A percentile compares a stretch with the other conserved stretches of the same genome.
These are phyloP conservation scores for Chlamydomonas incerta DNA, from an alignment of 139 green algal species.

Conservation along the genomic window DNA sequence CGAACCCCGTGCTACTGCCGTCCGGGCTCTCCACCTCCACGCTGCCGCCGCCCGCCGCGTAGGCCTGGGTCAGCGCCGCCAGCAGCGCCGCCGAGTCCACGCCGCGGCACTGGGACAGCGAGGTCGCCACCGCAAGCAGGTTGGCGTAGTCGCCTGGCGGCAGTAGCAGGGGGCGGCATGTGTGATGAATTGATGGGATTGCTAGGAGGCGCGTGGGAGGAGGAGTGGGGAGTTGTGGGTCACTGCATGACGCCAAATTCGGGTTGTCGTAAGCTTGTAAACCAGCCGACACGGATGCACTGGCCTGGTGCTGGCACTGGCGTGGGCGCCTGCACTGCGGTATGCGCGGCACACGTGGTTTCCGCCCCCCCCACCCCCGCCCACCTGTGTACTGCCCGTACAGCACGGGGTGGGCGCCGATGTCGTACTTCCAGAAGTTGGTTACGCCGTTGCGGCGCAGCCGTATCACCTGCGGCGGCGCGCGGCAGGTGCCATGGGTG, in stretches of 20 bases:
- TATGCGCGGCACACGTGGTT: too few species aligned
- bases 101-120: neutral
- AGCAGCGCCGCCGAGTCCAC: neutral
- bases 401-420: neutral
- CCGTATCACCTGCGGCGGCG: conserved; percentile 4
- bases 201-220: too few species aligned
- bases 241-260: too few species aligned
- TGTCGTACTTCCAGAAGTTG: conserved; percentile 49
- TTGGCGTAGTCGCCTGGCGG: conserved; percentile 31
- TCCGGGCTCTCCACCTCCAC: neutral
- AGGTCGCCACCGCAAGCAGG: conserved; percentile 8
- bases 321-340: too few species aligned
- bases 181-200: too few species aligned
- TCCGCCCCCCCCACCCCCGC: too few species aligned
- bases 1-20: neutral
- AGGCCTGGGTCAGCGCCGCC: neutral
- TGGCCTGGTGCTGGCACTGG: too few species aligned
- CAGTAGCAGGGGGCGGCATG: too few species aligned
- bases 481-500: too few species aligned
- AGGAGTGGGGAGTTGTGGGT: too few species aligned
- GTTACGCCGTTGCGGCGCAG: conserved; percentile 23
- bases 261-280: too few species aligned
- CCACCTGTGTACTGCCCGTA: conserved; percentile 50
- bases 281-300: too few species aligned
- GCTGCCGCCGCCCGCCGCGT: neutral